These are phyloP conservation scores for Talaromyces pinophilus DNA, from an alignment of 2,329 filamentous ascomycete genomes.

Conservation along the genomic window DNA sequence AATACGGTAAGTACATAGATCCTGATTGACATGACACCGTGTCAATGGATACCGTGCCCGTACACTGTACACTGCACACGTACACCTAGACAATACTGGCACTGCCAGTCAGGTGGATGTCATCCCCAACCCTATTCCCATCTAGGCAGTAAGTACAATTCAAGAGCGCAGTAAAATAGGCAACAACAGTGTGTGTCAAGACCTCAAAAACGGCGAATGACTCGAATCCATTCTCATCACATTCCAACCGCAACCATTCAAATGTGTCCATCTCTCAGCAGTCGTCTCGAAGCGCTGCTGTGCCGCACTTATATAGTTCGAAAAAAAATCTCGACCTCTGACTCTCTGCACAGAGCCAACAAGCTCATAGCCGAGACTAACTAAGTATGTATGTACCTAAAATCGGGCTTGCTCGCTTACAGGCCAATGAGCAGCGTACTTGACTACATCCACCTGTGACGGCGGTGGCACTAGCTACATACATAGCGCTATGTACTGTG, in stretches of 20 bases:
- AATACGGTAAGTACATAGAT: background rate
- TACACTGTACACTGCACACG: background rate
- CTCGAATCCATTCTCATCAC: background rate
- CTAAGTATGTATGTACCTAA: background rate
- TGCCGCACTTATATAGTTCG: slow-evolving; percentile 14
- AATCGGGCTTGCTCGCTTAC: slow-evolving; percentile 4
- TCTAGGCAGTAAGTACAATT: background rate
- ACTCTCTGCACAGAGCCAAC: background rate
- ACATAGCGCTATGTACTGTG: background rate
- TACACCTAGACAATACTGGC: background rate
- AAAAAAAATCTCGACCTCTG: background rate
- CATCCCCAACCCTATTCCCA: background rate
- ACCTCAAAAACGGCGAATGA: background rate
- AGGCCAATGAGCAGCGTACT: background rate
- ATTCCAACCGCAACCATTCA: background rate
- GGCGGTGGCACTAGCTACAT: background rate
- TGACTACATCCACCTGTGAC: background rate
- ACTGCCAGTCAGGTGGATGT: background rate
- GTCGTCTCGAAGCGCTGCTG: slow-evolving; percentile 10
- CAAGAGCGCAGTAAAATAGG: background rate
- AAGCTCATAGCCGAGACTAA: background rate
- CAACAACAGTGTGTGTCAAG: background rate
- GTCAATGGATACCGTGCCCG: background rate
- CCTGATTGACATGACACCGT: background rate
- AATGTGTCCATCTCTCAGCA: background rate